Base-by-base conservation (phyloP, 768 basidiomycete species). In the Hortiboletus flavorubellus region DNA sequence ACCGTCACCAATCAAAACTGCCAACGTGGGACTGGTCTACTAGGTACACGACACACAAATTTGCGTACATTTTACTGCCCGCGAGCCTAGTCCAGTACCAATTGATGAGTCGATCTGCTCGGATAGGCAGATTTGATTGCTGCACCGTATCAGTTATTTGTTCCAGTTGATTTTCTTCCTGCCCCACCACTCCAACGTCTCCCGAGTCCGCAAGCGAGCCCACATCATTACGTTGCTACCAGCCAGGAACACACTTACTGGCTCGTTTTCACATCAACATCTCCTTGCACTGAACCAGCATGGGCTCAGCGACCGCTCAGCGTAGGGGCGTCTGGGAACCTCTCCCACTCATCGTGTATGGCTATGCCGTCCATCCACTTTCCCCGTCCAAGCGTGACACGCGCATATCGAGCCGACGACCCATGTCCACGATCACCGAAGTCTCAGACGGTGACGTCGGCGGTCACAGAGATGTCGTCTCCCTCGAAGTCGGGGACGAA, bases 401-500 rank as follows among this genome's bases (percentile, higher is more conserved):
- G 23, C 80, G 84, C 55, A 60, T 88, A 74, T 79, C 78, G 5
- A 73, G 41, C 59, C 73, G 77, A 12, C 70, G 74, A 2, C 69
- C 69, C 58, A 58, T 71, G 60, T 77, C 80, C 30, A 72, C 73
- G 3, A 76, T 74, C 48, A 80, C 78, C 4, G 78, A 79, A 51
- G 71, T 59, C 21, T 77, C 79, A 3, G 78, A 80, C 18, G 86
- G 85, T 50, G 87, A 88, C 40, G 78, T 84, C 37, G 75, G 80
- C 39, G 78, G 82, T 0, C 80, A 86, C 73, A 78, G 83, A 51
- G 89, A 91, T 58, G 86, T 91, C 23, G 91, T 93, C 34, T 80
- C 87, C 7, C 80, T 98, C 53, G 94, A 97, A 62, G 89, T 98
- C 30, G 96, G 96, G 45, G 95, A 97, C 71, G 95, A 98, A 68